These are phyloP conservation scores for Coemansia sp. DNA, from an alignment of 192 early-diverging fungal species.

Conservation along the genomic window DNA sequence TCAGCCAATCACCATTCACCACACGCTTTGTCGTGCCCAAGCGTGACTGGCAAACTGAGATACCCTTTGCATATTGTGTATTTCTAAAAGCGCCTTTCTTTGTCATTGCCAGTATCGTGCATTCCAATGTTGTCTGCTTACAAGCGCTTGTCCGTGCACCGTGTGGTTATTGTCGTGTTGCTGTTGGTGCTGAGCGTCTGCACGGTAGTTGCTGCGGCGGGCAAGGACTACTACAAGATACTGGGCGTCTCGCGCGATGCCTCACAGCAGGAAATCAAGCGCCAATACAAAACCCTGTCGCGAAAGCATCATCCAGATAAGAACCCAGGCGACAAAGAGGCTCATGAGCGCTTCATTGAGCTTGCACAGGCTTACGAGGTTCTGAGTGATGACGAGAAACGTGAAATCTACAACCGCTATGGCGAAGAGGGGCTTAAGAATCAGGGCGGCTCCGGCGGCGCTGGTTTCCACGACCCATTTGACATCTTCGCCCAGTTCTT, in stretches of 20 bases:
- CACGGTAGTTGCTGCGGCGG: conserved; percentile 18
- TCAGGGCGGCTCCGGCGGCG: conserved; percentile 54
- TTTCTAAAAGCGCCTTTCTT: not conserved
- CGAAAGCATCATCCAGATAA: conserved; percentile 87
- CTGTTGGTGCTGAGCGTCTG: conserved; percentile 11
- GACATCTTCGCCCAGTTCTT: conserved; percentile 96
- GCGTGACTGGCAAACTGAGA: not conserved
- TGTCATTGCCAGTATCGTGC: not conserved
- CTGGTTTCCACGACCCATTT: conserved; percentile 88
- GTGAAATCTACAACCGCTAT: conserved; percentile 85
- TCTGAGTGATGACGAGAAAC: conserved; percentile 87
- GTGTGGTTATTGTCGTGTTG: conserved; percentile 2
- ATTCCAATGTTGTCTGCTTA: conserved; percentile 7
- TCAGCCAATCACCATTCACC: conserved; percentile 29
- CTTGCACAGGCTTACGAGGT: conserved; percentile 91
- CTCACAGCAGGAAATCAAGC: conserved; percentile 83
- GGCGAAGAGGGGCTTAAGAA: conserved; percentile 95
- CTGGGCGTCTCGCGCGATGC: conserved; percentile 81
- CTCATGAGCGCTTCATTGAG: conserved; percentile 87
- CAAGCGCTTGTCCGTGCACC: conserved; percentile 3
- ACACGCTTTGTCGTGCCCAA: not conserved
- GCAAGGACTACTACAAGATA: conserved; percentile 81
- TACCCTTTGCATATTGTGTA: not conserved
- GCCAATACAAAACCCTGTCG: conserved; percentile 86
- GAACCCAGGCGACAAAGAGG: conserved; percentile 79